Percentiles rank a stretch among this genome's conserved stretches.
Evolutionary conservation across 441 rosid genomes (phyloP).

Genomic region (Pelargonium myrrhifolium): DNA sequence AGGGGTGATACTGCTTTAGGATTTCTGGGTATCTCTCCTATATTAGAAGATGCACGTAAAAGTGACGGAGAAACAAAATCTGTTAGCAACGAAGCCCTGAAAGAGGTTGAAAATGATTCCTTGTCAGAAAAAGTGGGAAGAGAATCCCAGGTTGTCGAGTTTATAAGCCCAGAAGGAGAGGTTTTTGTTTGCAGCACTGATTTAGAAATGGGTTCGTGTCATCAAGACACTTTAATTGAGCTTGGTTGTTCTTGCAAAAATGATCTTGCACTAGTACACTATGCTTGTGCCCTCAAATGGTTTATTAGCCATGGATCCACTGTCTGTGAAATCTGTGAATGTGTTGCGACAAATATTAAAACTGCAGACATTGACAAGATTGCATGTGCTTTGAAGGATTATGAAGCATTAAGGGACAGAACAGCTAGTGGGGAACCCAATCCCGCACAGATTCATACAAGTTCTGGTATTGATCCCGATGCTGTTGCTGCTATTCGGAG

Average conservation of each 20-base stretch:
- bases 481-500: constrained; percentile 86
- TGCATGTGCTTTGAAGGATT: constrained; percentile 59
- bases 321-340: constrained; percentile 77
- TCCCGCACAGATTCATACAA: constrained; percentile 40
- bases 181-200: constrained; percentile 62
- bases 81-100: constrained; percentile 18
- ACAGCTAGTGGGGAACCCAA: constrained; percentile 77
- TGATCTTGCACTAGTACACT: constrained; percentile 82
- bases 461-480: constrained; percentile 69
- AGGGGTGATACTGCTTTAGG: constrained; percentile 78
- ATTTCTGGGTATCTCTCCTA: constrained; percentile 58
- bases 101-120: constrained; percentile 26
- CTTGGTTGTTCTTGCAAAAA: constrained; percentile 90
- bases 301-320: constrained; percentile 90
- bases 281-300: constrained; percentile 94
- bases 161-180: constrained; percentile 81
- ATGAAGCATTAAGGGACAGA: constrained; percentile 66
- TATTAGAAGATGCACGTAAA: constrained; percentile 32
- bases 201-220: constrained; percentile 63
- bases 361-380: constrained; percentile 53
- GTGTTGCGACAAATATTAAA: constrained; percentile 50
- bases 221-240: constrained; percentile 45
- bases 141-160: constrained; percentile 53
- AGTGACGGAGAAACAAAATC: constrained; percentile 27
- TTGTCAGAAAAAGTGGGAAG: constrained; percentile 25